Evolutionary conservation across 345 rosid genomes (phyloP).

Genomic region (Gossypium thurberi): DNA sequence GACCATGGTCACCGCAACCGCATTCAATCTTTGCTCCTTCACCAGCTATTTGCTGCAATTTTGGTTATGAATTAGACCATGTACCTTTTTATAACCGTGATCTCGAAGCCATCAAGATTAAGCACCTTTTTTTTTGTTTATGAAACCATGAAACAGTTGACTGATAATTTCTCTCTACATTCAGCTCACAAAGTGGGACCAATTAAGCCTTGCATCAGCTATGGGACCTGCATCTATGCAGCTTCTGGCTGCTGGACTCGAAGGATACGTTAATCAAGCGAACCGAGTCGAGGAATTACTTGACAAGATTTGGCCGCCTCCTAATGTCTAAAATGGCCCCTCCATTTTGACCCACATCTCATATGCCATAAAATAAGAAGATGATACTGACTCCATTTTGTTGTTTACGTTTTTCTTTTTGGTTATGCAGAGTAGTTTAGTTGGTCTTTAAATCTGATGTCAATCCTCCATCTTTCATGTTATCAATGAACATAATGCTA

Average conservation of each 20-base stretch:
- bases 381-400: not conserved
- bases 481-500: not conserved
- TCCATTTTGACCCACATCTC: not conserved
- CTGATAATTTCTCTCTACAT: slow-evolving; percentile 5
- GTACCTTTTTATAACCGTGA: not conserved
- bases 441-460: not conserved
- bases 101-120: not conserved
- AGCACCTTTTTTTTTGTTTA: not conserved
- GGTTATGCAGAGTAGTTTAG: not conserved
- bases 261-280: slow-evolving; percentile 63
- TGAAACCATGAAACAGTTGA: slow-evolving; percentile 4
- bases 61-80: not conserved
- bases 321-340: slow-evolving; percentile 48
- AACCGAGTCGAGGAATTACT: slow-evolving; percentile 72
- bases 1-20: not conserved
- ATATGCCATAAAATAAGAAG: slow-evolving; percentile 28
- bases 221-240: slow-evolving; percentile 93
- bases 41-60: not conserved
- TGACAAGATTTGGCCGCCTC: slow-evolving; percentile 96
- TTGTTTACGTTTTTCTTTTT: not conserved
- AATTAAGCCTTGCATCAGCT: slow-evolving; percentile 62
- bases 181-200: slow-evolving; percentile 85
- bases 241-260: slow-evolving; percentile 74
- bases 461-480: not conserved
- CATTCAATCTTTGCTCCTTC: not conserved